These are phyloP conservation scores for Astragalus membranaceus DNA, from an alignment of 306 rosid species.

Conservation along the genomic window DNA sequence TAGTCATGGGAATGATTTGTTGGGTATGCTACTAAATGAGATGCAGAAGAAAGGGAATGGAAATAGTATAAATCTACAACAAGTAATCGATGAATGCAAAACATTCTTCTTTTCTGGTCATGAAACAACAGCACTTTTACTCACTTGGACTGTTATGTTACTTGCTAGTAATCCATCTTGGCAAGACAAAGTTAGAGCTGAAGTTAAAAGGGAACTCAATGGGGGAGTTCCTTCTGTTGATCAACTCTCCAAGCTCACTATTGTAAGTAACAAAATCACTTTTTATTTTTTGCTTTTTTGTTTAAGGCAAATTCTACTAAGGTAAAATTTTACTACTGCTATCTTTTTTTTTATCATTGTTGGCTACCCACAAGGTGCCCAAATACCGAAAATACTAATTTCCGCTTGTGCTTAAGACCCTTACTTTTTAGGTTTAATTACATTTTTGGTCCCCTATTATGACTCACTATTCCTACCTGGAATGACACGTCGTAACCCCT, in stretches of 20 bases:
- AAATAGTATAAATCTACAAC: constrained; percentile 50
- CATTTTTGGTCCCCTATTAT: no score
- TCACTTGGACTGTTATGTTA: constrained; percentile 91
- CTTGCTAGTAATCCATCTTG: constrained; percentile 66
- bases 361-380: no score
- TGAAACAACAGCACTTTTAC: constrained; percentile 85
- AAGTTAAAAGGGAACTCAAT: constrained; percentile 55
- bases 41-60: constrained; percentile 54
- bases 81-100: constrained; percentile 92
- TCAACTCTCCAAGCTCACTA: constrained; percentile 68
- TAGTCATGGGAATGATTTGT: constrained; percentile 68
- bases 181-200: constrained; percentile 67
- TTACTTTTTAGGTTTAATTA: no score
- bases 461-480: no score
- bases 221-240: constrained; percentile 50
- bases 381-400: no score
- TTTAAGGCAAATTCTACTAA: not conserved
- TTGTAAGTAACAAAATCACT: constrained; percentile 33
- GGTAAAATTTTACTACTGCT: no score
- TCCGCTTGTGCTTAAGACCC: no score
- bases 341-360: no score
- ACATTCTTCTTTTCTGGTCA: constrained; percentile 98
- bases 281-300: not conserved
- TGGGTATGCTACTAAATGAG: constrained; percentile 81
- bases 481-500: no score